Evolutionary conservation across 192 early-diverging fungal genomes (phyloP).

Genomic region (Podila epigama): DNA sequence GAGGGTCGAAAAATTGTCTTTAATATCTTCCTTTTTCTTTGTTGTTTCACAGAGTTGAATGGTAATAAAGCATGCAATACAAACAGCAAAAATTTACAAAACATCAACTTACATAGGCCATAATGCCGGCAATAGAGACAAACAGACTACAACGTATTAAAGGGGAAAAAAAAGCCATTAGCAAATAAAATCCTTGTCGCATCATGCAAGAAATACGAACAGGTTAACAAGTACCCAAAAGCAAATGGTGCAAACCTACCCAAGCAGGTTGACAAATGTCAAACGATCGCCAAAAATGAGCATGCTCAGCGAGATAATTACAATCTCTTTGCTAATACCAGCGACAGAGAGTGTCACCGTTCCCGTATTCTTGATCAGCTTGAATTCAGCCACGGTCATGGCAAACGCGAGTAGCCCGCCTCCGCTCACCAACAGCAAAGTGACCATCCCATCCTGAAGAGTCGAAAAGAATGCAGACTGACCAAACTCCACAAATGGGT

Average conservation of each 20-base stretch:
- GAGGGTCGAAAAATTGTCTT: no score
- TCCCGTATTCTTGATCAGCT: slow-evolving; percentile 77
- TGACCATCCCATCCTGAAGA: slow-evolving; percentile 43
- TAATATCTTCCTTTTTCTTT: no score
- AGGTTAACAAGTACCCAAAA: slow-evolving; percentile 51
- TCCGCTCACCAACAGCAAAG: slow-evolving; percentile 70
- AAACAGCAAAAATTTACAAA: background rate
- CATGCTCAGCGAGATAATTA: slow-evolving; percentile 72
- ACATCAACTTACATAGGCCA: slow-evolving; percentile 51
- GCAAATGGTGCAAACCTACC: slow-evolving; percentile 54
- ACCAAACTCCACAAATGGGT: slow-evolving; percentile 60
- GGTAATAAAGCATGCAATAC: background rate
- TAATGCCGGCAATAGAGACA: slow-evolving; percentile 65
- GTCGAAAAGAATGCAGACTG: slow-evolving; percentile 63
- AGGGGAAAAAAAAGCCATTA: no score
- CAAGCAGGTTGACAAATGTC: slow-evolving; percentile 69
- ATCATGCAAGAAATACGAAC: no score
- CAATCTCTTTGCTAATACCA: slow-evolving; percentile 82
- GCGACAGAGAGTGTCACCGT: slow-evolving; percentile 86
- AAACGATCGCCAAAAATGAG: slow-evolving; percentile 78
- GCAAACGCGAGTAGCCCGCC: slow-evolving; percentile 83
- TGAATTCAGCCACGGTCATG: slow-evolving; percentile 81
- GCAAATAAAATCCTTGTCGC: no score
- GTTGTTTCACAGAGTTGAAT: no score
- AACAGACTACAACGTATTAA: slow-evolving; percentile 50